Base-by-base conservation (phyloP, 176 grass and related monocot species). In the Carex kokanica region DNA sequence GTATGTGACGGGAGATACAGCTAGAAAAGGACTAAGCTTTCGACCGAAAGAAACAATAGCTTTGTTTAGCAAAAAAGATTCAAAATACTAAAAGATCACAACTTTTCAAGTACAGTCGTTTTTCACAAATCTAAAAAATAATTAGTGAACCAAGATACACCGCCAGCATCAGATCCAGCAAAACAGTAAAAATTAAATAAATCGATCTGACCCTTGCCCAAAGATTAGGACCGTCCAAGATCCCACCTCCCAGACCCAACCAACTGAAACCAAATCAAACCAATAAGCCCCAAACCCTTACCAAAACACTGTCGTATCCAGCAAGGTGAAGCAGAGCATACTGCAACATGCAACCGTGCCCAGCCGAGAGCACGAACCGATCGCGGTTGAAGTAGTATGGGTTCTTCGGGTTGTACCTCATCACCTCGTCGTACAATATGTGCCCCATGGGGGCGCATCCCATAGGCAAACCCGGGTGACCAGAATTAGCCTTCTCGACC, bases 321-420 rank as follows among this genome's bases (percentile, higher is more conserved):
- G 97, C 97, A 81, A 99, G 97, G 78, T 99, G 93, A 77, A 99
- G 97, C 45, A 99, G 85, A 3, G 93, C 97, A 77, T 99, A 99
- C 80, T 99, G 97, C 79, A 99, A 88, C 97, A 99, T 96, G 86
- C 97, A 99, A 1, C 97, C 97, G 54, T 99, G 97, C 13, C 97
- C 97, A 43, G 97, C 97, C 36, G 97, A 99, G 80, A 99, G 97
- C 5, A 99, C 77, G 81, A 99, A 99, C 62, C 97, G 97, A 78
- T 99, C 97, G 17, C 97, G 97, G 89, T 99, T 96, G 88, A 99
- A 99, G 85, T 88, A 99, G 89, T 93, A 99, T 3, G 97, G 97
- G 86, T 99, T 99, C 89, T 96, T 99, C 59, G 97, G 97, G 81
- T 99, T 99, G 85, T 95, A 99, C 64, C 89, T 83, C 97, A 99